Evolutionary conservation across 1,139 yeast genomes (phyloP).

Genomic region (Blastobotrys aristatus): DNA sequence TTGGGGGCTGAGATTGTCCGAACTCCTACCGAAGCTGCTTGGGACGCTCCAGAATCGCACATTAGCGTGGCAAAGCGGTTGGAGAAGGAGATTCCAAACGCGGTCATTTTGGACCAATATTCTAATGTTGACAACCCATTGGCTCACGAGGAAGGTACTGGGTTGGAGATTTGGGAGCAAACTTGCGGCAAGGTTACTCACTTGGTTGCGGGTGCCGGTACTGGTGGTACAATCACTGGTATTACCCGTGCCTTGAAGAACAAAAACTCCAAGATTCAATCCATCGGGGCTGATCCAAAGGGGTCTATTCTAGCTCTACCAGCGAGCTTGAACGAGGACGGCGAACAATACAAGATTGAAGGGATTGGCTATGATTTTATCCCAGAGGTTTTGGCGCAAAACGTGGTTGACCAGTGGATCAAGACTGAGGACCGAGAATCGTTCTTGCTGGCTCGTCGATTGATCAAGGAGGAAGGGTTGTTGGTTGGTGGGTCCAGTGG

Average conservation of each 20-base stretch:
- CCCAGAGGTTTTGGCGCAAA: slow-evolving; percentile 73
- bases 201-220: slow-evolving; percentile 87
- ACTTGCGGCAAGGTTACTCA: slow-evolving; percentile 67
- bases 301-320: slow-evolving; percentile 86
- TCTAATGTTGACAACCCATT: slow-evolving; percentile 72
- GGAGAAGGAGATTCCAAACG: slow-evolving; percentile 80
- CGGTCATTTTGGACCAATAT: slow-evolving; percentile 82
- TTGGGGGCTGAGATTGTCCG: slow-evolving; percentile 87
- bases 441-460: slow-evolving; percentile 74
- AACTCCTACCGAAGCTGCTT: slow-evolving; percentile 91
- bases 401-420: slow-evolving; percentile 70
- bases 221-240: slow-evolving; percentile 82
- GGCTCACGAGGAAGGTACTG: slow-evolving; percentile 84
- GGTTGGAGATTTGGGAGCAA: slow-evolving; percentile 82
- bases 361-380: slow-evolving; percentile 90
- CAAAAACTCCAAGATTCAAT: slow-evolving; percentile 55
- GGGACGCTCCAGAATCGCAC: slow-evolving; percentile 90
- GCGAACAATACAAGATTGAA: slow-evolving; percentile 70
- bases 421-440: slow-evolving; percentile 83
- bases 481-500: slow-evolving; percentile 89
- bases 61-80: slow-evolving; percentile 82
- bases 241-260: slow-evolving; percentile 72
- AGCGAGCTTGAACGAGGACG: slow-evolving; percentile 55
- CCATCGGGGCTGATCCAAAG: slow-evolving; percentile 81
- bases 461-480: slow-evolving; percentile 81